Conservation (phyloP, 495 filamentous ascomycete species). For the Penicillium silybi region DNA sequence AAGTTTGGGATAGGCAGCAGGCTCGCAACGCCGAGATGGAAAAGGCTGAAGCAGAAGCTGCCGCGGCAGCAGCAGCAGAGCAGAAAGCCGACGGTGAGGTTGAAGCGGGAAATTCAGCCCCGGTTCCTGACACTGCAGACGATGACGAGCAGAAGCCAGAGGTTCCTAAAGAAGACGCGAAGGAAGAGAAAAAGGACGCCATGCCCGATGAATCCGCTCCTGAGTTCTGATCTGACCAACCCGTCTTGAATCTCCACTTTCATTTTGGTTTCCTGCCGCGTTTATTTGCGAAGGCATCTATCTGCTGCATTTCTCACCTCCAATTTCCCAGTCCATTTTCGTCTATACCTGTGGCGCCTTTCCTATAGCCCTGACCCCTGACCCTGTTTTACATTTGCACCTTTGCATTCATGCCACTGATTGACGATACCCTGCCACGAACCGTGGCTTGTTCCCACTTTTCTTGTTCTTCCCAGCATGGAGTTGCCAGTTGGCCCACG, state of each 20-base stretch:
- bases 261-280: neutral
- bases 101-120: slow-evolving; percentile 2
- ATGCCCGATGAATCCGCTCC: slow-evolving; percentile 4
- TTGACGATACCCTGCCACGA: slow-evolving; percentile 29
- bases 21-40: slow-evolving; percentile 45
- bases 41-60: slow-evolving; percentile 23
- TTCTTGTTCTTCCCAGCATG: neutral
- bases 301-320: slow-evolving; percentile 1
- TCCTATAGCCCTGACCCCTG: slow-evolving; percentile 1
- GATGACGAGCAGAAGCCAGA: neutral
- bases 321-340: no score
- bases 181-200: slow-evolving; percentile 6
- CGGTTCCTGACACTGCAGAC: neutral
- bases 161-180: slow-evolving; percentile 3
- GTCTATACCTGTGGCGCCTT: slow-evolving; percentile 20
- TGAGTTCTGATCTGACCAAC: neutral
- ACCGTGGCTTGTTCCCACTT: slow-evolving; percentile 16
- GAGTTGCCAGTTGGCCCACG: neutral
- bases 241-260: neutral
- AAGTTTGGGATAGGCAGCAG: slow-evolving; percentile 74
- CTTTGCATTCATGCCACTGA: slow-evolving; percentile 17
- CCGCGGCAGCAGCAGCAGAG: slow-evolving; percentile 13
- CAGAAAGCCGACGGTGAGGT: slow-evolving; percentile 13
- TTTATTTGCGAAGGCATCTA: neutral
- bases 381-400: neutral